Base-by-base conservation (phyloP, 805 yeast species). In the Debaryomyces tyrocola region DNA sequence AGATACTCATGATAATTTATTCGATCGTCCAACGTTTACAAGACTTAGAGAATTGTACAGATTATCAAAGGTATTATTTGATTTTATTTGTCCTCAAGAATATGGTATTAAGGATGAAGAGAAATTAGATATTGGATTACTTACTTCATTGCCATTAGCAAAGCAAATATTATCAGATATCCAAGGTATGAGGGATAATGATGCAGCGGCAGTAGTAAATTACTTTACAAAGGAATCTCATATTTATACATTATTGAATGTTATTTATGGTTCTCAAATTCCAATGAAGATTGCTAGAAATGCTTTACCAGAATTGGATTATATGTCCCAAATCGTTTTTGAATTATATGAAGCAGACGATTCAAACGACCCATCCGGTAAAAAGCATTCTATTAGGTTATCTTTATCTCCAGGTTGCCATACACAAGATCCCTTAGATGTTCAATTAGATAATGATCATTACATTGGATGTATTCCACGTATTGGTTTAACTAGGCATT, bases 381-480 rank as follows among this genome's bases (percentile, higher is more conserved):
- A 89, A 66, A 85, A 87, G 58, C 96, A 92, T 63, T 86, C 97
- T 4, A 86, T 94, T 46, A 79, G 98, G 59, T 77, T 94, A 50
- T 85, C 92, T n/a, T 76, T 94, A 56, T 87, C 97, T 4, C 98
- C 99, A 1, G 99, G 99, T 17, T 94, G 99, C 67, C 97, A 94
- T 68, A 91, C 98, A 0, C 96, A 90, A 59, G 96, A 92, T 66
- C 99, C 99, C 21, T 76, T 94, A 53, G 99, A 94, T 68, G 96
- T 95, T 39, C 97, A 92, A 66, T 75, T 94, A 40, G 99, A 94
- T 68, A 92, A 90, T 39, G 91, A 90, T 62, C 99, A 94, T 68
- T 92, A 94, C 67, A 94, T 94, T 52, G 91, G 97, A 20, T 92
- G 97, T 61, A 94, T 94, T 56, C 96, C 97, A 40, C 82, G 94